Evolutionary conservation across 2,329 filamentous ascomycete species (phyloP), one percentile per base, ranked within the genome.

Genomic region (Alternaria gansuensis): DNA sequence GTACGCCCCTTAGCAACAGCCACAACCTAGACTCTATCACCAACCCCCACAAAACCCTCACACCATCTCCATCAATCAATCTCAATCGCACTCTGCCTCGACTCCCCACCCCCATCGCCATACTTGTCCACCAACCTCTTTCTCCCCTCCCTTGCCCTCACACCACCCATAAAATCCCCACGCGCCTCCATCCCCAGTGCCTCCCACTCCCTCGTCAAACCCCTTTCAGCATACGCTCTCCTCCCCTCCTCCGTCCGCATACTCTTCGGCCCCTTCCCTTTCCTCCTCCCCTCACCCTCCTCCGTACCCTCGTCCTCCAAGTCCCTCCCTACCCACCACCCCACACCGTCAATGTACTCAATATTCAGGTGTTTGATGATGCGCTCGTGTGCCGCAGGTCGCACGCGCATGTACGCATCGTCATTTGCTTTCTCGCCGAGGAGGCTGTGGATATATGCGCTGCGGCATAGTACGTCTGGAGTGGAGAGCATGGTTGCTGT

Each of bases 401-500:
- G 57, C 7, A 51, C 54, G 4, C 60, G 63, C 56, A 71, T 48
- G 24, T 39, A 60, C 5, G 21, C 13, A 3, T 44, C 11, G 23
- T 64, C 57, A 0, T 29, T 13, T 3, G 44, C 51, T 17, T 58
- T 56, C 3, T 23, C 11, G 11, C 63, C 60, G 5, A 74, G 66
- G 17, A 59, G 57, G 4, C 13, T 17, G 29, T 62, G 52, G 23
- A 75, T 58, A 37, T 69, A 51, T 1, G 55, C 53, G 23, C 65
- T 65, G 36, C 74, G 71, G 8, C 58, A 57, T 2, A 64, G 9
- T 0, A 75, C 63, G n/a, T 73, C 67, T 1, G 62, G 26, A 6
- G 67, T 58, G n/a, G 59, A 59, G 3, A 76, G 59, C 70, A 75
- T 70, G 21, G 59, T 67, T 0, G 68, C 64, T 2, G 49, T 13